Percentiles rank a stretch among this genome's conserved stretches.
Conservation (phyloP, 768 basidiomycete species). For the Tricholoma hemisulphureum region DNA sequence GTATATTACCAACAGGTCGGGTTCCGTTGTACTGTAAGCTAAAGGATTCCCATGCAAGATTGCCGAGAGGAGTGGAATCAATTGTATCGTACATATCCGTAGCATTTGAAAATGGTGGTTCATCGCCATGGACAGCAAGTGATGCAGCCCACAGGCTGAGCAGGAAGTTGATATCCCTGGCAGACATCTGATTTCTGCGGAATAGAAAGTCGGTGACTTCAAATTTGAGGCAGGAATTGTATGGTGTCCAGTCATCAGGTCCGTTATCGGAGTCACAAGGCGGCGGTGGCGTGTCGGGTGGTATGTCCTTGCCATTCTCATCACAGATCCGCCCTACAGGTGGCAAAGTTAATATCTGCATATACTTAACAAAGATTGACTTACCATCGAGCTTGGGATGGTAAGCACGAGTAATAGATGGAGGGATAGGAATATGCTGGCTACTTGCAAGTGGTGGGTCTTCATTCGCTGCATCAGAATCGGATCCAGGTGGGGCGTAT, state of each 20-base stretch:
- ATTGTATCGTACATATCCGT: slow-evolving; percentile 1
- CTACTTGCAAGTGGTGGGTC: background rate
- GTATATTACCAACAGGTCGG: background rate
- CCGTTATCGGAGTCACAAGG: too few species aligned
- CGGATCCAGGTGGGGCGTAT: background rate
- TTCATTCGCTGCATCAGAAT: background rate
- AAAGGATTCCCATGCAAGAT: too few species aligned
- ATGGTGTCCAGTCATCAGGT: background rate
- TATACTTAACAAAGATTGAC: too few species aligned
- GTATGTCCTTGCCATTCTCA: too few species aligned
- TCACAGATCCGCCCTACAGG: too few species aligned
- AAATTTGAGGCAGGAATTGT: background rate
- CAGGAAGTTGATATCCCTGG: background rate
- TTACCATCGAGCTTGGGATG: background rate
- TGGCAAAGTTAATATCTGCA: too few species aligned
- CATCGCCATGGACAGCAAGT: background rate
- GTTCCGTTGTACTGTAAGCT: too few species aligned
- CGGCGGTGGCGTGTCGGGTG: too few species aligned
- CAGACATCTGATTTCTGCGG: background rate
- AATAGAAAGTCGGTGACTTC: background rate
- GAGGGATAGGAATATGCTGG: background rate
- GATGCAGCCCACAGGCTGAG: slow-evolving; percentile 18
- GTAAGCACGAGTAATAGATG: background rate
- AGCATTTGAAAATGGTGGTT: background rate
- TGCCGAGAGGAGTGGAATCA: too few species aligned